Evolutionary conservation across 768 basidiomycete species (phyloP).

Genomic region (Galerina sulciceps): DNA sequence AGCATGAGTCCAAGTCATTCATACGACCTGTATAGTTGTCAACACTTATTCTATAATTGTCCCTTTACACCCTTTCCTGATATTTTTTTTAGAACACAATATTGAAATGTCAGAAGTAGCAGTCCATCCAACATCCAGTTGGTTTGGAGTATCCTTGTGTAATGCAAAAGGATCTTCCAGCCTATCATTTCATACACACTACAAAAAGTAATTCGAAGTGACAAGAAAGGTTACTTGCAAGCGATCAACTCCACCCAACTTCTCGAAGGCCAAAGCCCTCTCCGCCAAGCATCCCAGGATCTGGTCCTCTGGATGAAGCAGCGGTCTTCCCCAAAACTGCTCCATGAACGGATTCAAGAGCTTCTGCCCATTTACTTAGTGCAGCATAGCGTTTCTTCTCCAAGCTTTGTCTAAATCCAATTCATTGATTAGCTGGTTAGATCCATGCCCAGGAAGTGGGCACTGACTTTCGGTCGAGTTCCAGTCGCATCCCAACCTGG

Average conservation of each 20-base stretch:
- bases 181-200: constrained; percentile 20
- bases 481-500: constrained; percentile 92
- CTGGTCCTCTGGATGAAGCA: constrained; percentile 39
- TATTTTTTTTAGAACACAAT: no score
- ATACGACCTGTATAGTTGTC: constrained; percentile 48
- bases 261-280: constrained; percentile 38
- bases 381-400: constrained; percentile 88
- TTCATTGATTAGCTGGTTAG: neutral
- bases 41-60: constrained; percentile 4
- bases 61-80: neutral
- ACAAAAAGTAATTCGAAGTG: constrained; percentile 26
- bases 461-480: constrained; percentile 84
- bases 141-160: neutral
- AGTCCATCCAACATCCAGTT: no score
- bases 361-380: constrained; percentile 80
- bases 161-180: constrained; percentile 5
- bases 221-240: constrained; percentile 9
- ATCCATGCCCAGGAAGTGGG: constrained; percentile 14
- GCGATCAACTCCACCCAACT: constrained; percentile 39
- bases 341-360: constrained; percentile 78
- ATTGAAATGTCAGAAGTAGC: no score
- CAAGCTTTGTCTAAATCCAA: constrained; percentile 68
- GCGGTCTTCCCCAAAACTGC: constrained; percentile 77
- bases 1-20: constrained; percentile 82
- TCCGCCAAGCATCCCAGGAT: constrained; percentile 35